Evolutionary conservation across 1,284 basidiomycete genomes (phyloP), one percentile per base, ranked within the genome.

Genomic region (Cystobasidium sp.): DNA sequence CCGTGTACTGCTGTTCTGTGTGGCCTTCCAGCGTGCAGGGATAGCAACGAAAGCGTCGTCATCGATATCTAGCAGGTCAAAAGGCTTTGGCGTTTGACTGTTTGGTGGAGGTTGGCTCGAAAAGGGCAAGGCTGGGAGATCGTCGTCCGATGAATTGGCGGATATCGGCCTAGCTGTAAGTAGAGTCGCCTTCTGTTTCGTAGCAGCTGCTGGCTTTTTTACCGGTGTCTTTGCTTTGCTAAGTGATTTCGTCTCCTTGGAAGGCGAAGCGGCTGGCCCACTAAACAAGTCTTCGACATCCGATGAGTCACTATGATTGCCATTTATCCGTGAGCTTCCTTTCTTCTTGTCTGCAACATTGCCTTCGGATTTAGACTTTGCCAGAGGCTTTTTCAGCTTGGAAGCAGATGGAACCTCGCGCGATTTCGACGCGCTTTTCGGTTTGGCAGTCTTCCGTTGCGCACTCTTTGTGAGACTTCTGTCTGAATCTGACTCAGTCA

Each of bases 31-130:
- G n/a, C 8, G 43, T 2, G 52, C 68, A 46, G 69, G 49, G 3
- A 70, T 43, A 7, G 56, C 47, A 9, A 62, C 56, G 51, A 62
- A 62, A 9, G 58, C 44, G 18, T n/a, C 43, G 14, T 61, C 58
- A 46, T 70, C 58, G n/a, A 62, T 56, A 10, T 59, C 43, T 20
- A 43, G 56, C 20, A 62, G 46, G 37, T 70, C 58, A 20, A 52
- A 68, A 7, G 22, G 8, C 7, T 37, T n/a, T n/a, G 39, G 18
- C 2, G 53, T 41, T 31, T 44, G 47, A 24, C 52, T 43, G 6
- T 39, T 51, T n/a, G 52, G 43, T 22, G 55, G 55, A 46, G 51
- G 52, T 14, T 52, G 55, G 16, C 39, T 68, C 41, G 53, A 46
- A 20, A 58, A 56, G 8, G 55, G 53, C 52, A 56, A 56, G 6